A percentile compares a stretch with the other conserved stretches of the same genome.
phyloP scores from a whole-genome alignment of 2,329 filamentous ascomycete genomes.

The Colletotrichum tropicale region DNA sequence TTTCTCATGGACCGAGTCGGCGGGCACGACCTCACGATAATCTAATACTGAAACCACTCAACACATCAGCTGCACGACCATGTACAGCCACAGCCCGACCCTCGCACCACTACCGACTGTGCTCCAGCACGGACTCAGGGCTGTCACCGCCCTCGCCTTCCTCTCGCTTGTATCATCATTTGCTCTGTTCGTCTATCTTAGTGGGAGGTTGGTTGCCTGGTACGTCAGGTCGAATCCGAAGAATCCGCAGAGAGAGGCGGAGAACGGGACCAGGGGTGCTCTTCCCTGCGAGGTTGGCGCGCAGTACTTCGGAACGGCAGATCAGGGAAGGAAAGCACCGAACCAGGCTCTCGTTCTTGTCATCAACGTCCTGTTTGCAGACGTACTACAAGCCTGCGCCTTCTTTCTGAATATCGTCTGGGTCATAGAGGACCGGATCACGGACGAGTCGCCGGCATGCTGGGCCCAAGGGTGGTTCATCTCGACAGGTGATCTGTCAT shows the following conservation, averaged over 20 bases:
- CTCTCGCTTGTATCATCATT: slow-evolving; percentile 38
- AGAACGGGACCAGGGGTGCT: neutral
- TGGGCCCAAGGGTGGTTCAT: slow-evolving; percentile 61
- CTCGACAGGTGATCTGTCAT: slow-evolving; percentile 61
- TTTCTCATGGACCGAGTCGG: neutral
- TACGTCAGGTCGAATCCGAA: slow-evolving; percentile 32
- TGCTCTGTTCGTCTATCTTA: slow-evolving; percentile 36
- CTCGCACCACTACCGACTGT: slow-evolving; percentile 37
- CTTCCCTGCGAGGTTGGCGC: slow-evolving; percentile 25
- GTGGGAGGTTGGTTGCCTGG: slow-evolving; percentile 38
- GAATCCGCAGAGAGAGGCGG: slow-evolving; percentile 23
- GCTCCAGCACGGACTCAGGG: slow-evolving; percentile 37
- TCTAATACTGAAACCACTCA: neutral
- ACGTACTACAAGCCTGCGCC: slow-evolving; percentile 59
- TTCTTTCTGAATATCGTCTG: slow-evolving; percentile 61
- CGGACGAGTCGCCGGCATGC: slow-evolving; percentile 52
- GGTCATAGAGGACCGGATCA: slow-evolving; percentile 50
- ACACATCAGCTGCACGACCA: neutral
- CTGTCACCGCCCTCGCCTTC: slow-evolving; percentile 37
- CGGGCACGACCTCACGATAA: neutral
- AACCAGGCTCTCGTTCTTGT: slow-evolving; percentile 66
- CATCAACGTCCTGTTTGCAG: slow-evolving; percentile 63
- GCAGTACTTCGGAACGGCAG: slow-evolving; percentile 5
- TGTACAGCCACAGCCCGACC: slow-evolving; percentile 18
- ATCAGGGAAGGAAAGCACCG: slow-evolving; percentile 14